A percentile compares a stretch with the other conserved stretches of the same genome.
Evolutionary conservation across 331 rosid genomes (phyloP).

Genomic region (Ulmus americana): DNA sequence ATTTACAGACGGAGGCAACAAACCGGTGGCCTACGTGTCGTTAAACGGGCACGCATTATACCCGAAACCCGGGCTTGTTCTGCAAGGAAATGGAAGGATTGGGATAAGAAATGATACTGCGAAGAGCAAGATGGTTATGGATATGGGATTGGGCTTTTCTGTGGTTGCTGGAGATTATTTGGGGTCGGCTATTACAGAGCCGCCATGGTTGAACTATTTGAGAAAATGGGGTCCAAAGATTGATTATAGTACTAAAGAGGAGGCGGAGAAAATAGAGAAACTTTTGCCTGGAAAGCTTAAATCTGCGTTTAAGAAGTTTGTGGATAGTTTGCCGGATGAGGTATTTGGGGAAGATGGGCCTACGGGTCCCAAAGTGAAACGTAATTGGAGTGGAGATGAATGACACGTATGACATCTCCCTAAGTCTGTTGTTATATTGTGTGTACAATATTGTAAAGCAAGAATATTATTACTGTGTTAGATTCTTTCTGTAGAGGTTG

Average conservation of each 20-base stretch:
- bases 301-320: conserved; percentile 17
- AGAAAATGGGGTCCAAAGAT: conserved; percentile 72
- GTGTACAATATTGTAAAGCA: too few relatives aligned
- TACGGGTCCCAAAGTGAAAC: conserved; percentile 63
- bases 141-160: conserved; percentile 31
- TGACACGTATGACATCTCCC: too few relatives aligned
- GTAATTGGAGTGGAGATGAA: conserved; percentile 65
- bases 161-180: conserved; percentile 50
- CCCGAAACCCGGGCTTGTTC: conserved; percentile 52
- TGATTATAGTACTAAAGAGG: conserved; percentile 32
- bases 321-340: conserved; percentile 44
- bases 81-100: conserved; percentile 31
- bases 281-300: conserved; percentile 36
- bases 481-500: too few relatives aligned
- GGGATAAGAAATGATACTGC: conserved; percentile 60
- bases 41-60: conserved; percentile 69
- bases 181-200: conserved; percentile 35
- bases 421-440: too few relatives aligned
- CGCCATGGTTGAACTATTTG: conserved; percentile 54
- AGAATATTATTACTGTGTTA: too few relatives aligned
- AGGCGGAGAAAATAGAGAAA: conserved; percentile 37
- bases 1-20: conserved; percentile 37
- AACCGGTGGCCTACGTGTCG: conserved; percentile 52
- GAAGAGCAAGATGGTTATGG: conserved; percentile 41
- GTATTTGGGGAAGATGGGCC: conserved; percentile 77